These are phyloP conservation scores for Tuber indicum DNA, from an alignment of 495 filamentous ascomycete species.

Conservation along the genomic window DNA sequence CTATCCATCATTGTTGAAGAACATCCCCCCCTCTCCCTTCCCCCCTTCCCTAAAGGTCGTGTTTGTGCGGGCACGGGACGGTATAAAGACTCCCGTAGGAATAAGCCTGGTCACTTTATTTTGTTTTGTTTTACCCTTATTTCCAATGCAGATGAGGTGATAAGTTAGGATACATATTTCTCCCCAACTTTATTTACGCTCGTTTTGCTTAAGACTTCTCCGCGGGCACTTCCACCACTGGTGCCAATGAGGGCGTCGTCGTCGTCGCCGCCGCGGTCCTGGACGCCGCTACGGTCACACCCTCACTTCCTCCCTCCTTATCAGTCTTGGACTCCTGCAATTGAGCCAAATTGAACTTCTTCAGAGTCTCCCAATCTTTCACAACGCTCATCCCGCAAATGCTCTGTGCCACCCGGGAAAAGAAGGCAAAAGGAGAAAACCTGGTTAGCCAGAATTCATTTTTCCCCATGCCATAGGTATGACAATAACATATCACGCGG, in stretches of 20 bases:
- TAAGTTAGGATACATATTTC: conserved; percentile 12
- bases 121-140: background rate
- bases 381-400: conserved; percentile 74
- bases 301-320: background rate
- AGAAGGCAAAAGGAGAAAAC: background rate
- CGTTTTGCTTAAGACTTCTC: background rate
- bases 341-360: conserved; percentile 66
- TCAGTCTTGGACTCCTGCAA: conserved; percentile 45
- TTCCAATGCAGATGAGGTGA: conserved; percentile 1
- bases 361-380: conserved; percentile 61
- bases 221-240: background rate
- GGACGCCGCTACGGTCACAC: background rate
- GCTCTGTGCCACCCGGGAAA: conserved; percentile 48
- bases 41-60: background rate
- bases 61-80: background rate
- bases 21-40: background rate
- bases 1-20: no score
- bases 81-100: conserved; percentile 4
- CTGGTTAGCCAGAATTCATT: background rate
- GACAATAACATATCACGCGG: background rate
- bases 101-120: no score
- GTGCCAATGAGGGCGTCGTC: background rate
- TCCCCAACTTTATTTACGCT: background rate
- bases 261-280: background rate
- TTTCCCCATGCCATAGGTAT: background rate